A percentile compares a stretch with the other conserved stretches of the same genome.
phyloP scores from a whole-genome alignment of 768 basidiomycete genomes.

The Auriscalpium vulgare region DNA sequence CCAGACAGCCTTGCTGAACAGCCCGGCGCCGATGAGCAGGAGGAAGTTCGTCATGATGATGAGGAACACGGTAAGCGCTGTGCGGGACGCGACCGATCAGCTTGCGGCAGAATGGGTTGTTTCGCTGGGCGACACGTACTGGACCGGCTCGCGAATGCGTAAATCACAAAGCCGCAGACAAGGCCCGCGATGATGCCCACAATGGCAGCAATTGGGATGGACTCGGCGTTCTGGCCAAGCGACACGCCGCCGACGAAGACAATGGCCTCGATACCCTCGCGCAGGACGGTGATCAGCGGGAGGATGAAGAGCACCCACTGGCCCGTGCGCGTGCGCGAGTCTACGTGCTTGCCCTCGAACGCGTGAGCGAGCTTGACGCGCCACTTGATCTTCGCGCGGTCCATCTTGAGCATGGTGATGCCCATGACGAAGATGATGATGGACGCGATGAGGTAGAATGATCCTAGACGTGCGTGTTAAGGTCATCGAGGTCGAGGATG shows the following conservation, averaged over 20 bases:
- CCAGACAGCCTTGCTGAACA: slow-evolving; percentile 76
- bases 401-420: slow-evolving; percentile 90
- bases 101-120: neutral
- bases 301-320: slow-evolving; percentile 88
- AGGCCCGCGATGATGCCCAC: slow-evolving; percentile 77
- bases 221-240: slow-evolving; percentile 68
- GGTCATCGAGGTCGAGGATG: neutral
- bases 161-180: slow-evolving; percentile 67
- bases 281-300: slow-evolving; percentile 85
- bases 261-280: slow-evolving; percentile 92
- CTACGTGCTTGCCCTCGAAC: slow-evolving; percentile 53
- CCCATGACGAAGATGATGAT: slow-evolving; percentile 92
- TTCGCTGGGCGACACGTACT: slow-evolving; percentile 34
- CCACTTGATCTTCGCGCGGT: slow-evolving; percentile 92
- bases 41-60: slow-evolving; percentile 87
- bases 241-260: slow-evolving; percentile 93
- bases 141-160: slow-evolving; percentile 67
- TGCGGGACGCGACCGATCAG: neutral
- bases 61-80: slow-evolving; percentile 81
- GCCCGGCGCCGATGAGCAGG: slow-evolving; percentile 88
- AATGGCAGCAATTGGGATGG: slow-evolving; percentile 88
- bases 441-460: slow-evolving; percentile 62
- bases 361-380: slow-evolving; percentile 77
- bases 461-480: slow-evolving; percentile 32
- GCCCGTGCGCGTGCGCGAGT: slow-evolving; percentile 43